Base-by-base conservation (phyloP, 768 basidiomycete species). In the Kockovaella imperatae region DNA sequence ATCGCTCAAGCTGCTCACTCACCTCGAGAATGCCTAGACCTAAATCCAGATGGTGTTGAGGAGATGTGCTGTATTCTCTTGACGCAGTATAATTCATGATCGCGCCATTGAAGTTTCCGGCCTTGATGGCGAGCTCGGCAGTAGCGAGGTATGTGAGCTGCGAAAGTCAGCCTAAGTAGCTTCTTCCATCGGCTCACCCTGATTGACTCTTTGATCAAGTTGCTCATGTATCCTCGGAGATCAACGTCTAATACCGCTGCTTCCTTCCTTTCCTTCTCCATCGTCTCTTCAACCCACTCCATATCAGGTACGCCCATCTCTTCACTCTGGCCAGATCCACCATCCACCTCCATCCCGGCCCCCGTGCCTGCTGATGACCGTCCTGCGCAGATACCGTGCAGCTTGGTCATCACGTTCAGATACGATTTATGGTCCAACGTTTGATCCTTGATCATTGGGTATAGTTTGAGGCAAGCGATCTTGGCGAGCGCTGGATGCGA, bases 161-260 rank as follows among this genome's bases (percentile, higher is more conserved):
- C 2, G 23, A 42, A 26, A 18, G 35, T 31, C 29, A 29, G 20
- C 36, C n/a, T 36, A 15, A 14, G 34, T 46, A 18, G n/a, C 21
- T 29, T 14, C 10, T 42, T 23, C 34, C 26, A 25, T 28, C 75
- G 78, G 65, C 75, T 50, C 67, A 93, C 89, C 62, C 93, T 76
- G 59, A 95, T 91, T 77, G 87, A 90, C 77, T 97, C 93, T 73
- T 95, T 97, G 76, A 97, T 95, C 83, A 96, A 84, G 69, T 95
- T 97, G 60, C 86, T 90, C 56, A 82, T 78, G 65, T 96, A 96
- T 10, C 84, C 87, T 78, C 89, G 91, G 64, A 96, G 75, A 69
- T 97, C 93, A 4, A 90, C 84, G 74, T 95, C 91, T 49, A 95
- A 74, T 68, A 84, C 87, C n/a, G 78, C 79, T 50, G 76, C 76